Evolutionary conservation across 163 green algal genomes (phyloP).

Genomic region (Picocystis sp.): DNA sequence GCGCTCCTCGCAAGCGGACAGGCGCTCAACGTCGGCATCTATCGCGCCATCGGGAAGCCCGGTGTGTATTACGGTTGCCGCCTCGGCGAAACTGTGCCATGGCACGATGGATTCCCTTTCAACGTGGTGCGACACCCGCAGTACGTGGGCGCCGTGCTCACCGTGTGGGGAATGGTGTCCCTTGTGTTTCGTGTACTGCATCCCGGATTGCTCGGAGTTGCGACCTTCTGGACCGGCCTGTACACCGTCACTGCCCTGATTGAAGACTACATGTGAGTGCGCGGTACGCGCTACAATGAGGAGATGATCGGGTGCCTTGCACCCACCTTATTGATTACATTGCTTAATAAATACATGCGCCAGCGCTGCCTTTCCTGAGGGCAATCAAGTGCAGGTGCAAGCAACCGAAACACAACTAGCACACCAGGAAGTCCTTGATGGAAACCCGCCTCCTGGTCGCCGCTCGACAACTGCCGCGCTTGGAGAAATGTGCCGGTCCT

Average conservation of each 20-base stretch:
- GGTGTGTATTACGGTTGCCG: slow-evolving; percentile 74
- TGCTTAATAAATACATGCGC: no score
- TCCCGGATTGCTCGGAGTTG: slow-evolving; percentile 15
- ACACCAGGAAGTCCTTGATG: no score
- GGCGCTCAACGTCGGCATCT: slow-evolving; percentile 57
- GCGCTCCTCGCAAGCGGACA: slow-evolving; percentile 26
- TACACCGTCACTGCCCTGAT: slow-evolving; percentile 40
- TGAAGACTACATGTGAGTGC: slow-evolving; percentile 28
- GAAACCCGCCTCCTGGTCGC: no score
- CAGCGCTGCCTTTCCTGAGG: no score
- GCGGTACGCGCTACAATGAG: no score
- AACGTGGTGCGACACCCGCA: slow-evolving; percentile 53
- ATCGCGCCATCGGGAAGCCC: slow-evolving; percentile 41
- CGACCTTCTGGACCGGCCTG: slow-evolving; percentile 40
- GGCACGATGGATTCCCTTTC: slow-evolving; percentile 59
- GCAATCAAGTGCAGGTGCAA: no score
- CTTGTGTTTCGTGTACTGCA: slow-evolving; percentile 28
- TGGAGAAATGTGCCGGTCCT: no score
- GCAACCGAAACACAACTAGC: no score
- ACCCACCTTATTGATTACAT: no score
- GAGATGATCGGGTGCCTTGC: no score
- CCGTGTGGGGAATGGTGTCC: slow-evolving; percentile 32
- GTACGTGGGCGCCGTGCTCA: slow-evolving; percentile 52
- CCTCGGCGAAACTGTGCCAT: slow-evolving; percentile 45
- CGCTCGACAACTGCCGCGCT: no score